Evolutionary conservation across 306 rosid genomes (phyloP).

Genomic region (Dryas alaskensis): DNA sequence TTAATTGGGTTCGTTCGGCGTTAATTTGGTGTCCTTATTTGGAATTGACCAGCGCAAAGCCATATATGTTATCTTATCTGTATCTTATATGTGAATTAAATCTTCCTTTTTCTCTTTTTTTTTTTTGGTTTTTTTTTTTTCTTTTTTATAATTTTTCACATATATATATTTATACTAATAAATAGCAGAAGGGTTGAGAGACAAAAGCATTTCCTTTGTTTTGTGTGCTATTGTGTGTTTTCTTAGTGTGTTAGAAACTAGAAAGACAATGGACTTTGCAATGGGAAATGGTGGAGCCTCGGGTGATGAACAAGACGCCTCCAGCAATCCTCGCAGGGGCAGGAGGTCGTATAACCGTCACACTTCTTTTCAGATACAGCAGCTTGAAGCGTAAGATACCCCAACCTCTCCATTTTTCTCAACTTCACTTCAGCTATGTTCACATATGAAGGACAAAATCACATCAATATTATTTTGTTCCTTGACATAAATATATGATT

Average conservation of each 20-base stretch:
- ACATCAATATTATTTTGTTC: neutral
- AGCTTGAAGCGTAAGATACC: conserved; percentile 60
- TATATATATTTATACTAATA: neutral
- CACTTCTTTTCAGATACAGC: conserved; percentile 34
- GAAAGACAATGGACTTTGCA: conserved; percentile 31
- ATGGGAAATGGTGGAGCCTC: conserved; percentile 31
- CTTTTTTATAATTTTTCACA: too few relatives aligned
- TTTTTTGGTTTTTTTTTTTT: neutral
- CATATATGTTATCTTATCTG: neutral
- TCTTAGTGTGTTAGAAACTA: neutral
- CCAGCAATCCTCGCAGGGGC: conserved; percentile 19
- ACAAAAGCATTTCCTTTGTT: neutral
- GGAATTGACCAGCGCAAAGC: neutral
- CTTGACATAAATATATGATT: neutral
- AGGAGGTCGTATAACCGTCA: conserved; percentile 48
- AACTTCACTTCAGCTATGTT: neutral
- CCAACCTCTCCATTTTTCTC: neutral
- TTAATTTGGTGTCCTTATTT: neutral
- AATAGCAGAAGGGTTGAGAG: neutral
- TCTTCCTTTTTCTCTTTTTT: neutral
- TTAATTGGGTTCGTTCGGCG: neutral
- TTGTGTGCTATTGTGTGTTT: neutral
- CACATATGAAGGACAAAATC: neutral
- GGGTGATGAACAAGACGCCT: conserved; percentile 37
- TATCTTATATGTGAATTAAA: neutral